A percentile compares a stretch with the other conserved stretches of the same genome.
Evolutionary conservation across 2,329 filamentous ascomycete genomes (phyloP).

Genomic region (Colletotrichum abscissum): DNA sequence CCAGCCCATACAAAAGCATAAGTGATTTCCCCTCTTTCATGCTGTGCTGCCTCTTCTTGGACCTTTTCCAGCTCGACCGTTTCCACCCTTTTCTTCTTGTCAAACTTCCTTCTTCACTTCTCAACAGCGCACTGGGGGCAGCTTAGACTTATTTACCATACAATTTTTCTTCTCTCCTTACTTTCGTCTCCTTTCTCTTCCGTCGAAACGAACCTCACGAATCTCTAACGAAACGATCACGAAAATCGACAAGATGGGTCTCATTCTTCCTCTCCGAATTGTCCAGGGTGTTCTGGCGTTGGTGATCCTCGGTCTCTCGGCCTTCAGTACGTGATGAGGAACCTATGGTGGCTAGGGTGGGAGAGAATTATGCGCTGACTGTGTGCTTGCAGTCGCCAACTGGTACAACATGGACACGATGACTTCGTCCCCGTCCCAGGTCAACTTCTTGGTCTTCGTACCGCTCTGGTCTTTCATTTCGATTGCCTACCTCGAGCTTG

Average conservation of each 20-base stretch:
- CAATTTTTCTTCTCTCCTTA: constrained; percentile 24
- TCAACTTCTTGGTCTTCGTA: constrained; percentile 69
- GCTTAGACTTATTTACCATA: constrained; percentile 24
- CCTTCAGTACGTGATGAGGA: constrained; percentile 55
- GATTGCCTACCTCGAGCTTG: constrained; percentile 63
- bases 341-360: not conserved
- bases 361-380: constrained; percentile 30
- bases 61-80: constrained; percentile 21
- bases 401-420: constrained; percentile 69
- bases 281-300: constrained; percentile 59
- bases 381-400: constrained; percentile 60
- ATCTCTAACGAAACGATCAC: constrained; percentile 26
- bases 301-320: constrained; percentile 59
- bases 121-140: constrained; percentile 36
- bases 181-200: not conserved
- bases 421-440: constrained; percentile 63
- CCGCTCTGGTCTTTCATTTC: constrained; percentile 66
- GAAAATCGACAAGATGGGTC: constrained; percentile 49
- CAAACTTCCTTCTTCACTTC: constrained; percentile 23
- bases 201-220: constrained; percentile 17
- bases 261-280: constrained; percentile 56
- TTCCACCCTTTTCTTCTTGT: constrained; percentile 3
- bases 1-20: constrained; percentile 33
- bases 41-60: constrained; percentile 31
- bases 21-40: constrained; percentile 33